Percentiles rank a stretch among this genome's conserved stretches.
phyloP scores from a whole-genome alignment of 2,329 filamentous ascomycete species.

The Huntiella abstrusa region DNA sequence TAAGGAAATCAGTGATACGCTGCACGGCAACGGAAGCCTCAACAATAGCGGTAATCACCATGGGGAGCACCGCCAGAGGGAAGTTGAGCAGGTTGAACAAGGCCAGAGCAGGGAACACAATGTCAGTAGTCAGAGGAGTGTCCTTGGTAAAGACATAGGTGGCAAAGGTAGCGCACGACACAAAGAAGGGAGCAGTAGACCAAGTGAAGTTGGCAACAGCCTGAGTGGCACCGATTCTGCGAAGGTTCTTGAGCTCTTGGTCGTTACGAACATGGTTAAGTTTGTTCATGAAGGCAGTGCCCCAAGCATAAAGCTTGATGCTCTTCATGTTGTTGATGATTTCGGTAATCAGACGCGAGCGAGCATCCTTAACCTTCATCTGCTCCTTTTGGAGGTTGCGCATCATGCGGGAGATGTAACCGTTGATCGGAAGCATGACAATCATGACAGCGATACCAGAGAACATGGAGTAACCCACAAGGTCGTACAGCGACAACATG shows the following conservation, averaged over 20 bases:
- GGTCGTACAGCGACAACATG: slow-evolving; percentile 85
- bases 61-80: slow-evolving; percentile 79
- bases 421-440: slow-evolving; percentile 92
- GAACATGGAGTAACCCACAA: slow-evolving; percentile 92
- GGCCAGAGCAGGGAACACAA: slow-evolving; percentile 85
- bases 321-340: slow-evolving; percentile 99
- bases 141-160: slow-evolving; percentile 79
- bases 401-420: slow-evolving; percentile 78
- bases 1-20: slow-evolving; percentile 68
- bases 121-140: slow-evolving; percentile 70
- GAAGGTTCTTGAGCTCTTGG: slow-evolving; percentile 79
- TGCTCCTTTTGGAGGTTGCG: slow-evolving; percentile 87
- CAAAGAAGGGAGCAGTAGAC: slow-evolving; percentile 92
- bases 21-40: slow-evolving; percentile 86
- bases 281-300: slow-evolving; percentile 91
- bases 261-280: slow-evolving; percentile 93
- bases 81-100: slow-evolving; percentile 95
- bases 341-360: slow-evolving; percentile 86
- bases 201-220: slow-evolving; percentile 94
- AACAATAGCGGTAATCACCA: slow-evolving; percentile 94
- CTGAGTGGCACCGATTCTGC: slow-evolving; percentile 88
- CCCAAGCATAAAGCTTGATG: slow-evolving; percentile 97
- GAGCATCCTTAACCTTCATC: slow-evolving; percentile 97
- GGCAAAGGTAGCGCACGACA: slow-evolving; percentile 89
- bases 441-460: slow-evolving; percentile 91